Percentiles rank a stretch among this genome's conserved stretches.
phyloP scores from a whole-genome alignment of 73 alveolate genomes.

The Loxodes magnus region DNA sequence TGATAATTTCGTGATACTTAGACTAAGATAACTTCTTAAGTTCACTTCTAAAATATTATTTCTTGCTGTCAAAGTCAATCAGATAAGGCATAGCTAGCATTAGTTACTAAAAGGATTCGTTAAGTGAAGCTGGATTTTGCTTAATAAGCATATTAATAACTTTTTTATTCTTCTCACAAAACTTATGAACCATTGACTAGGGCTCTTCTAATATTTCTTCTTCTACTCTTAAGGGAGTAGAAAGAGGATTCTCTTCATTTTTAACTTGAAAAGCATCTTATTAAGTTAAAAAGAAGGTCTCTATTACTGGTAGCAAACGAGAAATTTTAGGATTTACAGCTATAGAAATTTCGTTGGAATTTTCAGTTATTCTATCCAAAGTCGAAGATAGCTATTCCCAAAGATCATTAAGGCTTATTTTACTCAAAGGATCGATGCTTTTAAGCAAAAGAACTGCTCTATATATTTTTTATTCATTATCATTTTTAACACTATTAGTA shows the following conservation, averaged over 20 bases:
- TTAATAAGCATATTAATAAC: neutral
- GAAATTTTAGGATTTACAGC: neutral
- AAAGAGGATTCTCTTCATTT: too few relatives aligned
- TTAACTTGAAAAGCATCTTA: too few relatives aligned
- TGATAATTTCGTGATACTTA: constrained; percentile 20
- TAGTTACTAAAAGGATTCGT: neutral
- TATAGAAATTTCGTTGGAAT: neutral
- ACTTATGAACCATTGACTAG: neutral
- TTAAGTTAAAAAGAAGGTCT: neutral
- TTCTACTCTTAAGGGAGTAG: too few relatives aligned
- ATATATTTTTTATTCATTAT: neutral
- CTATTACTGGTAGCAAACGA: neutral
- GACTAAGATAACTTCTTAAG: constrained; percentile 16
- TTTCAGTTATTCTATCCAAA: neutral
- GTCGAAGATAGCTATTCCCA: neutral
- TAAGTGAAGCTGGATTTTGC: neutral
- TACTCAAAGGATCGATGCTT: neutral
- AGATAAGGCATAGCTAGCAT: constrained; percentile 19
- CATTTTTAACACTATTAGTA: neutral
- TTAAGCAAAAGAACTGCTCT: neutral
- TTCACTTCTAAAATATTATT: constrained; percentile 52
- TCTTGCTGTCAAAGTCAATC: constrained; percentile 68
- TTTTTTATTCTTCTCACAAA: neutral
- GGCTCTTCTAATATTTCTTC: neutral
- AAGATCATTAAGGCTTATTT: neutral